phyloP scores from a whole-genome alignment of 2,329 filamentous ascomycete genomes.

The Hypoxylon sp. region DNA sequence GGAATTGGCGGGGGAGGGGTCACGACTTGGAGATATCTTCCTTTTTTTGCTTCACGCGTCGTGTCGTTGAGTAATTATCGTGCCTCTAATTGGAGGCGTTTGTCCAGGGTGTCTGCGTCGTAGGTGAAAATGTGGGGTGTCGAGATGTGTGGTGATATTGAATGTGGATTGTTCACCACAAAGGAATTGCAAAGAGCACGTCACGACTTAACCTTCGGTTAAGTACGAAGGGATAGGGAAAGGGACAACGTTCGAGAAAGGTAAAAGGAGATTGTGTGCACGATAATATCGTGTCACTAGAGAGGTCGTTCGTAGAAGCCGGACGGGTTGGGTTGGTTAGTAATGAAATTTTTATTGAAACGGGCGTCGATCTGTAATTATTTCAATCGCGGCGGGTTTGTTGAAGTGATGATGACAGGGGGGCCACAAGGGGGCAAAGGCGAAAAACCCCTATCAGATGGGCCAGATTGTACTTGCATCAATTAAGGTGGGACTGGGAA shows the following conservation, averaged over 20 bases:
- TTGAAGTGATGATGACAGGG: slow-evolving; percentile 43
- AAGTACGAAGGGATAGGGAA: not conserved
- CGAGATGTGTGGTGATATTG: slow-evolving; percentile 10
- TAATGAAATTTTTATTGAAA: slow-evolving; percentile 31
- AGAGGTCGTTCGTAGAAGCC: slow-evolving; percentile 14
- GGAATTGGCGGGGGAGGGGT: slow-evolving; percentile 28
- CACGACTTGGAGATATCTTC: slow-evolving; percentile 17
- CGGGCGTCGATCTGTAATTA: slow-evolving; percentile 37
- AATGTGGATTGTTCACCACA: slow-evolving; percentile 18
- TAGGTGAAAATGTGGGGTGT: slow-evolving; percentile 29
- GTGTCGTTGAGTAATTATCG: slow-evolving; percentile 23
- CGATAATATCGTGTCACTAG: slow-evolving; percentile 31
- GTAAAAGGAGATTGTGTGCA: slow-evolving; percentile 15
- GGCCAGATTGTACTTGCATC: slow-evolving; percentile 45
- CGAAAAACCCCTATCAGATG: slow-evolving; percentile 47
- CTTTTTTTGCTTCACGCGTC: slow-evolving; percentile 29
- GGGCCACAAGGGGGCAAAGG: slow-evolving; percentile 24
- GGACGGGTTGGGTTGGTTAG: slow-evolving; percentile 22
- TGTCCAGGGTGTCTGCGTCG: slow-evolving; percentile 15
- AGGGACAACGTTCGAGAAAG: slow-evolving; percentile 5
- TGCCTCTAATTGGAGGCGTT: slow-evolving; percentile 20
- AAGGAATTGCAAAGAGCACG: slow-evolving; percentile 12
- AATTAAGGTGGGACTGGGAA: slow-evolving; percentile 32
- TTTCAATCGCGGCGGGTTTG: slow-evolving; percentile 37
- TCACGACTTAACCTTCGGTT: no score